Evolutionary conservation across 148 eudicot genomes (phyloP), one percentile per base, ranked within the genome.

Genomic region (Dianthus caryophyllus): DNA sequence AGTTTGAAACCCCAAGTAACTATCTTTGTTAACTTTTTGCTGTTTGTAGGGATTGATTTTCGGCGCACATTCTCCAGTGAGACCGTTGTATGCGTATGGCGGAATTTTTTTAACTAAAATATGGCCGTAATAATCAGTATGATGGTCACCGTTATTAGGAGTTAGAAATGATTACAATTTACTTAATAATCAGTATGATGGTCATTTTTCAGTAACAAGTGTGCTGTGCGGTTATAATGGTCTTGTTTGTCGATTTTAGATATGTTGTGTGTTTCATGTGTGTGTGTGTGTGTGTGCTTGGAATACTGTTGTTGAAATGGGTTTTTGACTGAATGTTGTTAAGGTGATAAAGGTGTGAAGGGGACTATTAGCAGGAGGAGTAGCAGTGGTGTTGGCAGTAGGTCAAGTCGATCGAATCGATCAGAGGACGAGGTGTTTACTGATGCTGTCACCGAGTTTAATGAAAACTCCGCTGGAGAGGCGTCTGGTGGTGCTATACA

Each of bases 401-500:
- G 74, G 65, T 84, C 88, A 3, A 66, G 69, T 53, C 75, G 73
- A 70, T 85, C 96, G 25, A 76, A 58, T 56, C 80, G 83, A 84
- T 87, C 96, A 15, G 96, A 85, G 76, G 90, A 87, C 70, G 96
- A 89, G 21, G 62, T 82, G 41, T 90, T 84, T 75, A 67, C 94
- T 1, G 97, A 90, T 71, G 94, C 97, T 25, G 84, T 73, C 36
- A 76, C 85, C 16, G 96, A 87, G 31, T 90, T 90, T 67, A 64
- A 73, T 16, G 88, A 83, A n/a, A 67, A 70, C 73, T 73, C 81
- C 2, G 69, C 69, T 7, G 9, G 24, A 74, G 80, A 69, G 51
- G 67, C 20, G 16, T 62, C 77, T 9, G 80, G 73, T 71, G 78
- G 76, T 74, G 72, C 36, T 58, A 64, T 57, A 9, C 68, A 73